Evolutionary conservation across 208 protist genomes (phyloP), one percentile per base, ranked within the genome.

Genomic region (Lotmaria passim): DNA sequence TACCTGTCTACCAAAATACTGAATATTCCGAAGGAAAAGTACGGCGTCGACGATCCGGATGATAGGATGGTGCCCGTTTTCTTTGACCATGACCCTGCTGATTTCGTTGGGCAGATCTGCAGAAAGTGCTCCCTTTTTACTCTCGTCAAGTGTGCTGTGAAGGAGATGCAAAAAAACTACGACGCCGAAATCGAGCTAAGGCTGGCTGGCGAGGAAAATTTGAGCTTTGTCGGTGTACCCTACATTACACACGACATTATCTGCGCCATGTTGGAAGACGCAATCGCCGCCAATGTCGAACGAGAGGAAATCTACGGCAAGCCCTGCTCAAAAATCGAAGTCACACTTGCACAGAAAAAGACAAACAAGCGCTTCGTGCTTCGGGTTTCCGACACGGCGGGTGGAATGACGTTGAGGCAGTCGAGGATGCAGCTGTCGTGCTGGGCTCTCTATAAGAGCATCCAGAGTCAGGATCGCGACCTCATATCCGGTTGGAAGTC

Each of bases 201-300:
- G 60, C 23, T 93, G 28, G 69, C 73, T 10, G 84, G 82, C 8
- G 82, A 86, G 57, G 43, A 52, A 24, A 48, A 73, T 44, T 36
- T 86, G 52, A 80, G 78, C 0, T 89, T 88, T 77, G 53, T 81
- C 3, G 87, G 84, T 19, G 66, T 90, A 11, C 87, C 84, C 24
- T 90, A 93, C 61, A 90, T 90, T 44, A 85, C 74, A 11, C 78
- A 85, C 55, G 84, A 93, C 64, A 93, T 93, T 53, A 65, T 93
- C 47, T 65, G 41, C 19, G 87, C 87, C 7, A 82, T 93, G 77
- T 56, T 93, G 33, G 75, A 88, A 36, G 87, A 90, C 63, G 87
- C 87, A 1, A 69, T 93, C 12, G 33, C 71, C 7, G 84, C 75
- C 14, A 93, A 93, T 41, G 19, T 89, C 8, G 38, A 81, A n/a